phyloP scores from a whole-genome alignment of 2,329 filamentous ascomycete genomes.

The Fusarium anthophilum region DNA sequence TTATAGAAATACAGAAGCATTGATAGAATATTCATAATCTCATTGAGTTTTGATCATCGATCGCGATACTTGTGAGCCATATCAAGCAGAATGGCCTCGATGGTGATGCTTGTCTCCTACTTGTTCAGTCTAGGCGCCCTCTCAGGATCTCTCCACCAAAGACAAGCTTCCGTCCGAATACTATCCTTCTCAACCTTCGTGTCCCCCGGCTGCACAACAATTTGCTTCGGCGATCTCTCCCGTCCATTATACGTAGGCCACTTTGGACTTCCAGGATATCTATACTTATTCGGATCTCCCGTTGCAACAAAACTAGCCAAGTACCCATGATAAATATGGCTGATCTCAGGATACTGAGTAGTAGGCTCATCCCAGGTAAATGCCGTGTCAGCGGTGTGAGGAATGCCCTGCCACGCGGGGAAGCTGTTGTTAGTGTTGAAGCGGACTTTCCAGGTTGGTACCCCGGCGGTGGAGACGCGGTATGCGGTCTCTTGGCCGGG shows the following conservation, averaged over 20 bases:
- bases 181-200: constrained; percentile 47
- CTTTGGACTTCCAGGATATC: constrained; percentile 30
- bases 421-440: constrained; percentile 51
- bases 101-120: no score
- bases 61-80: no score
- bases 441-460: constrained; percentile 50
- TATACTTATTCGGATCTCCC: constrained; percentile 47
- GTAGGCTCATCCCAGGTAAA: constrained; percentile 51
- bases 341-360: constrained; percentile 49
- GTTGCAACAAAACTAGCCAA: constrained; percentile 50
- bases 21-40: no score
- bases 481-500: constrained; percentile 56
- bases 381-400: constrained; percentile 48
- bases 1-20: neutral
- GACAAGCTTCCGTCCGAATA: constrained; percentile 46
- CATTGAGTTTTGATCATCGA: no score
- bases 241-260: constrained; percentile 29
- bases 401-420: constrained; percentile 50
- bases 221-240: constrained; percentile 32
- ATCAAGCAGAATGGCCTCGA: no score
- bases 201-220: constrained; percentile 46
- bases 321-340: constrained; percentile 50
- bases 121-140: constrained; percentile 46
- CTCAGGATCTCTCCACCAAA: constrained; percentile 49
- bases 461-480: constrained; percentile 45